Evolutionary conservation across 2,329 filamentous ascomycete genomes (phyloP).

Genomic region (Curvularia sp.): DNA sequence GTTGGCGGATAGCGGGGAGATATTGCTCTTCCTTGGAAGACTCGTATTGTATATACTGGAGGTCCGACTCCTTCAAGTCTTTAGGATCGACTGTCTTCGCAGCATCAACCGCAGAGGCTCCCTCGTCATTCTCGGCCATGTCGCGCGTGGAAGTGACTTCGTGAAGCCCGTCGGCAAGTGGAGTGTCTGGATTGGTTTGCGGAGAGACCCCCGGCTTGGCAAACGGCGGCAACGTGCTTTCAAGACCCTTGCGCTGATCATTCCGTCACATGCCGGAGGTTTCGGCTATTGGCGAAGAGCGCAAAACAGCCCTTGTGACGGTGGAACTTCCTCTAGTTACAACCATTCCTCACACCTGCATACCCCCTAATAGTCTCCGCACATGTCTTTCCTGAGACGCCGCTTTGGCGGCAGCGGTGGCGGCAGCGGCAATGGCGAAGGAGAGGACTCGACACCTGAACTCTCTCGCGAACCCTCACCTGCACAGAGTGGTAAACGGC

Average conservation of each 20-base stretch:
- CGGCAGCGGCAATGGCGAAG: conserved; percentile 17
- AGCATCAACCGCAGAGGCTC: background rate
- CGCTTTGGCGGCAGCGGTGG: conserved; percentile 46
- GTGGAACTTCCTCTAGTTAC: background rate
- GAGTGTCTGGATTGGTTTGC: conserved; percentile 2
- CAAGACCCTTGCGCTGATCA: conserved; percentile 17
- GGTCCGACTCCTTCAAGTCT: conserved; percentile 46
- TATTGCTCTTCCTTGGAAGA: conserved; percentile 67
- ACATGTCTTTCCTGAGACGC: conserved; percentile 51
- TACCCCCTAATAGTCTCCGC: background rate
- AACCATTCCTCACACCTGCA: background rate
- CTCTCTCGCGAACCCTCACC: conserved; percentile 49
- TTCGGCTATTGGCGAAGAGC: conserved; percentile 7
- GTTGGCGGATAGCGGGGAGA: conserved; percentile 83
- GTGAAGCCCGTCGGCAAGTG: conserved; percentile 7
- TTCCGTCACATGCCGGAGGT: conserved; percentile 23
- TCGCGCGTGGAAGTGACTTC: conserved; percentile 5
- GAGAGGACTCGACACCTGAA: conserved; percentile 38
- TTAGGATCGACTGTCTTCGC: background rate
- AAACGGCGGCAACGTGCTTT: conserved; percentile 10
- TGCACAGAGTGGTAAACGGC: conserved; percentile 45
- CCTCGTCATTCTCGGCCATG: conserved; percentile 13
- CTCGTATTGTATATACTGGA: conserved; percentile 67
- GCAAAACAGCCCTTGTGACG: conserved; percentile 6
- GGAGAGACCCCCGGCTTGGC: conserved; percentile 15